Evolutionary conservation across 164 flowering plant genomes (phyloP).

Genomic region (Sedum album): DNA sequence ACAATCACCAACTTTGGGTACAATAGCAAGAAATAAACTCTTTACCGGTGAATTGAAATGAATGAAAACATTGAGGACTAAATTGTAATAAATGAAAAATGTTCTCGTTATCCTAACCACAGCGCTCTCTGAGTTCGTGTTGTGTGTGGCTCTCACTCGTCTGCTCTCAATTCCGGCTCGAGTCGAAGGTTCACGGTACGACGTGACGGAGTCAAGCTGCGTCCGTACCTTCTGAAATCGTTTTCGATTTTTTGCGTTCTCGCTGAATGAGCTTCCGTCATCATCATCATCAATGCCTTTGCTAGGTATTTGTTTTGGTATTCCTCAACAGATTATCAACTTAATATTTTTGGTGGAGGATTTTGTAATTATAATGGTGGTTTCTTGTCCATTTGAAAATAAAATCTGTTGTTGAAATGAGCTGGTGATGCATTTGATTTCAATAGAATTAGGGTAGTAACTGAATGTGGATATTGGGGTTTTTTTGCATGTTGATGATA

Average conservation of each 20-base stretch:
- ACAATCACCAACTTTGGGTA: no score
- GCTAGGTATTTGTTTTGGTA: conserved; percentile 3
- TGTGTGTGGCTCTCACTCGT: conserved; percentile 5
- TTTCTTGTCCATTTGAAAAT: no score
- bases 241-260: not conserved
- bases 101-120: conserved; percentile 2
- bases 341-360: no score
- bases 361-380: no score
- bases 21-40: no score
- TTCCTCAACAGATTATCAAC: not conserved
- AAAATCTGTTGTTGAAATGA: not conserved
- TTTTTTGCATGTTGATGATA: not conserved
- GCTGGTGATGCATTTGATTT: not conserved
- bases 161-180: not conserved
- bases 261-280: conserved; percentile 7
- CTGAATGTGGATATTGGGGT: not conserved
- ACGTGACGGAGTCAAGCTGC: not conserved
- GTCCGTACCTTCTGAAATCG: not conserved
- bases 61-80: no score
- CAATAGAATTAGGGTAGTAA: not conserved
- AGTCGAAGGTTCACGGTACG: not conserved
- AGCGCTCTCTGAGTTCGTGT: not conserved
- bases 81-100: not conserved
- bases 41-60: no score
- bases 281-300: conserved; percentile 8